These are phyloP conservation scores for Porodaedalea pini DNA, from an alignment of 1,284 basidiomycete species.

Conservation along the genomic window DNA sequence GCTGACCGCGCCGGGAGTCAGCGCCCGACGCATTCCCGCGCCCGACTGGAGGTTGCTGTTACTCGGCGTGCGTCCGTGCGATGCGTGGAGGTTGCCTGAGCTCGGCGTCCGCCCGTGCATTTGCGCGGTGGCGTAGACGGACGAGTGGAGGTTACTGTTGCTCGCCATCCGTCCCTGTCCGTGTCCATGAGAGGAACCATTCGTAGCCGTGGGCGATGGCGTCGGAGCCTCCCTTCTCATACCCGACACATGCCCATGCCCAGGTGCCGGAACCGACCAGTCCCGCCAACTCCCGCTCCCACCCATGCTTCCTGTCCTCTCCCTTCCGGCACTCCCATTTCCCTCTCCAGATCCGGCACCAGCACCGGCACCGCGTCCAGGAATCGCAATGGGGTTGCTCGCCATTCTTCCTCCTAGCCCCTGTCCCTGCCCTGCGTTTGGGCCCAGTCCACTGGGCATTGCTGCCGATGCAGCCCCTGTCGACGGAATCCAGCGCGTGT, in stretches of 20 bases:
- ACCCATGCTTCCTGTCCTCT: background rate
- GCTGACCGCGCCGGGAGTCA: constrained; percentile 11
- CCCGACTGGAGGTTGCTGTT: background rate
- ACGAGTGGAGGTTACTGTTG: constrained; percentile 5
- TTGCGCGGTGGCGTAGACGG: background rate
- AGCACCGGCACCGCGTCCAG: background rate
- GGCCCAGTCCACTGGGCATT: background rate
- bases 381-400: constrained; percentile 12
- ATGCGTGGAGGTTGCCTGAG: constrained; percentile 5
- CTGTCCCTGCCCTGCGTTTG: background rate
- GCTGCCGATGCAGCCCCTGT: background rate
- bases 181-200: background rate
- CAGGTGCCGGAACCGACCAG: constrained; percentile 3
- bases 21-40: background rate
- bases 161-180: constrained; percentile 1
- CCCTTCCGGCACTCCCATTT: constrained; percentile 3
- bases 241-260: background rate
- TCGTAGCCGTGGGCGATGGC: background rate
- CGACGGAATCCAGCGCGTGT: constrained; percentile 14
- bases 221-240: background rate
- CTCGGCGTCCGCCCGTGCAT: constrained; percentile 5
- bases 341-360: background rate
- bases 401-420: background rate
- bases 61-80: background rate
- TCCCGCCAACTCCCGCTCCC: constrained; percentile 18